Evolutionary conservation across 306 rosid species (phyloP).

Genomic region (Sophora flavescens): DNA sequence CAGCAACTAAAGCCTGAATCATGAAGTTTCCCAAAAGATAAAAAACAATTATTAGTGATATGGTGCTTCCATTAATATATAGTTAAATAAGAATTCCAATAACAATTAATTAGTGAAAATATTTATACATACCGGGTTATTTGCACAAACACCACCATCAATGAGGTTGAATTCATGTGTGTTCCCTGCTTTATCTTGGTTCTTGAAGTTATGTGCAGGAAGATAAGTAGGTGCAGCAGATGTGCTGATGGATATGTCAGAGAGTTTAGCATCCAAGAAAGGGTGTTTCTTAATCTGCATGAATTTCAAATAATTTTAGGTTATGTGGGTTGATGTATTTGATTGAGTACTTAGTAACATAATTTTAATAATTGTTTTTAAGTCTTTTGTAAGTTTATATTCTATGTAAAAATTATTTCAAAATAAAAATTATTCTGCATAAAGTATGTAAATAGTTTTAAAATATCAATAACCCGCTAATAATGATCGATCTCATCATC

Average conservation of each 20-base stretch:
- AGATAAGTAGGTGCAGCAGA: slow-evolving; percentile 75
- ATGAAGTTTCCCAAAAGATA: neutral
- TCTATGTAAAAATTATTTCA: too few relatives aligned
- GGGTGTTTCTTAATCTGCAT: slow-evolving; percentile 52
- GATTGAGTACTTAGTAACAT: neutral
- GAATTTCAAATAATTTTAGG: slow-evolving; percentile 10
- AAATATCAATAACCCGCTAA: neutral
- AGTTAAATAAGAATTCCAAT: neutral
- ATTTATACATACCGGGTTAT: slow-evolving; percentile 60
- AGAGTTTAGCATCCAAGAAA: slow-evolving; percentile 52
- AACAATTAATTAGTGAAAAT: neutral
- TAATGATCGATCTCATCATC: too few relatives aligned
- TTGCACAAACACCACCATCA: slow-evolving; percentile 78
- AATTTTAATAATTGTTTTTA: too few relatives aligned
- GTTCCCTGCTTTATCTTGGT: slow-evolving; percentile 40
- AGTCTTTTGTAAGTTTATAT: too few relatives aligned
- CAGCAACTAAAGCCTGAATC: slow-evolving; percentile 47
- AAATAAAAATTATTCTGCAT: too few relatives aligned
- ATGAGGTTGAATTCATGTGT: slow-evolving; percentile 62
- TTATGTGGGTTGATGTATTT: neutral
- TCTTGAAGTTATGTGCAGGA: slow-evolving; percentile 59
- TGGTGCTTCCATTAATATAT: neutral
- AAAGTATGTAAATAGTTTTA: neutral
- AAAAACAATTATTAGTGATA: slow-evolving; percentile 41
- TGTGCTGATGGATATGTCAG: slow-evolving; percentile 63